phyloP scores from a whole-genome alignment of 1,284 basidiomycete genomes.

The Apiotrichum gracile region DNA sequence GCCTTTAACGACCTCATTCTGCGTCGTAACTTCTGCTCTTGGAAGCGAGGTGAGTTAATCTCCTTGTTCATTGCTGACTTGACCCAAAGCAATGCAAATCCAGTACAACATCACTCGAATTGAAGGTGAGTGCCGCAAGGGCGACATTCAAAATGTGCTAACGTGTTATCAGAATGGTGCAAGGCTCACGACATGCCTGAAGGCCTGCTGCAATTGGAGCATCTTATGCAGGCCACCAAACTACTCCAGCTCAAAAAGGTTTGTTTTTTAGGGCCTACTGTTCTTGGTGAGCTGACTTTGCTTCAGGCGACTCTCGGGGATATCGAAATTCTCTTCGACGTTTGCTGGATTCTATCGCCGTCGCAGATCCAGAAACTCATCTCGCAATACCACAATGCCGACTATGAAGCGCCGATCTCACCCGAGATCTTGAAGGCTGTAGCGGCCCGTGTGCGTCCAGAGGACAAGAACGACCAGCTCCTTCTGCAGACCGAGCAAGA shows the following conservation, averaged over 20 bases:
- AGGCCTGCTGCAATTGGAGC: slow-evolving; percentile 93
- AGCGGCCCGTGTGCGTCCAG: slow-evolving; percentile 83
- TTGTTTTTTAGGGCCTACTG: slow-evolving; percentile 20
- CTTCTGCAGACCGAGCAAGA: slow-evolving; percentile 90
- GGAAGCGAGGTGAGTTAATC: slow-evolving; percentile 95
- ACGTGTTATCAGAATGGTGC: slow-evolving; percentile 58
- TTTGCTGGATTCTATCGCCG: slow-evolving; percentile 99
- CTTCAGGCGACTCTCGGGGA: slow-evolving; percentile 76
- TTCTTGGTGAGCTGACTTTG: not conserved
- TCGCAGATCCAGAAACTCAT: slow-evolving; percentile 99
- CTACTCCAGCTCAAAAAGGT: slow-evolving; percentile 97
- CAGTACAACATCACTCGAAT: slow-evolving; percentile 98
- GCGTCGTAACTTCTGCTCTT: slow-evolving; percentile 98
- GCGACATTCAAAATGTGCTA: slow-evolving; percentile 50
- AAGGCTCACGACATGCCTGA: slow-evolving; percentile 99
- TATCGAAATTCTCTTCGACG: slow-evolving; percentile 97
- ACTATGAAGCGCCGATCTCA: slow-evolving; percentile 85
- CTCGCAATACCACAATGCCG: slow-evolving; percentile 96
- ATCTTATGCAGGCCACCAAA: slow-evolving; percentile 99
- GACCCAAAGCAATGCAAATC: slow-evolving; percentile 83
- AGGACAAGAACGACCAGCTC: slow-evolving; percentile 91
- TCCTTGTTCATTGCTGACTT: not conserved
- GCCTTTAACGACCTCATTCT: slow-evolving; percentile 98
- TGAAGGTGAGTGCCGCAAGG: slow-evolving; percentile 51
- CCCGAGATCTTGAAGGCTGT: slow-evolving; percentile 95